Evolutionary conservation across 148 eudicot genomes (phyloP), one percentile per base, ranked within the genome.

Genomic region (Pouteria glomerata): DNA sequence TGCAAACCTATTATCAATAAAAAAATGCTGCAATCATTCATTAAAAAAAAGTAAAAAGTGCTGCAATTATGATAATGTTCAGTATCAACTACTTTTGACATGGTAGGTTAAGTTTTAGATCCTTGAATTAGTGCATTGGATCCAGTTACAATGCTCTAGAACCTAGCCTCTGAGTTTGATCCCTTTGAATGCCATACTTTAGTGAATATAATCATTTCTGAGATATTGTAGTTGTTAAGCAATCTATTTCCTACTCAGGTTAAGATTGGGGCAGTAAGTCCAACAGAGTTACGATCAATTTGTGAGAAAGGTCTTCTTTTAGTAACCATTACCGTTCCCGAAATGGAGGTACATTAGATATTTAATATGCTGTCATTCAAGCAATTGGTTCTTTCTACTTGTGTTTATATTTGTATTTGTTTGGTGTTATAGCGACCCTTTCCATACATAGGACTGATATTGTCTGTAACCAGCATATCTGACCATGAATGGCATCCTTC

Each of bases 231-330:
- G 34, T 53, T 59, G 24, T 69, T 26, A 69, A 61, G 69, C 6
- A 37, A 30, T 75, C 6, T 14, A 4, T 70, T 0, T 70, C 64
- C 56, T 69, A 73, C 24, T 57, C 85, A 95, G 99, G 85, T 77
- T 61, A 89, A 87, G 75, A 73, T 73, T 59, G 85, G 89, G 73
- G 79, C 80, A 51, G 82, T 85, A 72, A 79, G 78, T 80, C 83
- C 84, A 61, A 48, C 77, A 23, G 99, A 89, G 71, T 72, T 95
- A 81, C 85, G 94, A 66, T 79, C 85, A 70, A 82, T 88, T 15
- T 91, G 96, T 81, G 96, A 85, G 79, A 92, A 95, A 74, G 97
- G 99, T 79, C 91, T 94, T 60, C 94, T 91, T 75, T 73, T 95
- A 71, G 74, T 95, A 75, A 95, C 97, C 27, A 82, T 95, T 62